Evolutionary conservation across 148 eudicot genomes (phyloP).

Genomic region (Vaccinium corymbosum): DNA sequence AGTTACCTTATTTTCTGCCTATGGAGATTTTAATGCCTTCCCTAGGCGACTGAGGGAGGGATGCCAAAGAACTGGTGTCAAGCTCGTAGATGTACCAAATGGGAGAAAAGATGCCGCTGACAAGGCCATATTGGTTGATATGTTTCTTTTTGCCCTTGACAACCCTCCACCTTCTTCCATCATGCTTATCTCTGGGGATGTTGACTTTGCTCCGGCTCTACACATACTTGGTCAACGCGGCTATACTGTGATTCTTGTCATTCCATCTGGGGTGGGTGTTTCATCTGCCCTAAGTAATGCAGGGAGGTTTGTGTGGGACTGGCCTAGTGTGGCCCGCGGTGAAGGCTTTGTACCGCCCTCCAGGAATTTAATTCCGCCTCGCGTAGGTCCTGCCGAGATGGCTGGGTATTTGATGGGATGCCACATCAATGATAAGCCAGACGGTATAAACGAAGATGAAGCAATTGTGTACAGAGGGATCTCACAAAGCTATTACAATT

Average conservation of each 20-base stretch:
- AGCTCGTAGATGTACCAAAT: constrained; percentile 89
- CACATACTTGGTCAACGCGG: constrained; percentile 97
- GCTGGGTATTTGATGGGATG: constrained; percentile 44
- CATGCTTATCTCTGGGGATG: constrained; percentile 95
- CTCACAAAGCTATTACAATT: constrained; percentile 46
- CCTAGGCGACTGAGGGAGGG: constrained; percentile 94
- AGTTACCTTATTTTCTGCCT: constrained; percentile 82
- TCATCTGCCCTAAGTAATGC: constrained; percentile 94
- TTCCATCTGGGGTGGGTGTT: constrained; percentile 76
- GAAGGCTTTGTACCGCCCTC: constrained; percentile 74
- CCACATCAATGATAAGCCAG: constrained; percentile 41
- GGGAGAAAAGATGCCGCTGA: constrained; percentile 98
- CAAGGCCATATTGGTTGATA: constrained; percentile 95
- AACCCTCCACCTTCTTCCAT: constrained; percentile 88
- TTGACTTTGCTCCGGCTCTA: constrained; percentile 93
- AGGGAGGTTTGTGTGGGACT: constrained; percentile 95
- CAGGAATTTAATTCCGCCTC: constrained; percentile 32
- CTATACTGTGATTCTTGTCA: constrained; percentile 78
- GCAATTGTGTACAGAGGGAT: constrained; percentile 76
- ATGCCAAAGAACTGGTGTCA: constrained; percentile 96
- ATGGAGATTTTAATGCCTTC: constrained; percentile 88
- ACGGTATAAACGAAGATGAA: constrained; percentile 68
- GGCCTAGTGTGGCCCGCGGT: constrained; percentile 94
- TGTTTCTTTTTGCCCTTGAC: constrained; percentile 98
- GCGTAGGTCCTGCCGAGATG: constrained; percentile 37